These are phyloP conservation scores for Meyerozyma carpophila DNA, from an alignment of 1,139 yeast species.

Conservation along the genomic window DNA sequence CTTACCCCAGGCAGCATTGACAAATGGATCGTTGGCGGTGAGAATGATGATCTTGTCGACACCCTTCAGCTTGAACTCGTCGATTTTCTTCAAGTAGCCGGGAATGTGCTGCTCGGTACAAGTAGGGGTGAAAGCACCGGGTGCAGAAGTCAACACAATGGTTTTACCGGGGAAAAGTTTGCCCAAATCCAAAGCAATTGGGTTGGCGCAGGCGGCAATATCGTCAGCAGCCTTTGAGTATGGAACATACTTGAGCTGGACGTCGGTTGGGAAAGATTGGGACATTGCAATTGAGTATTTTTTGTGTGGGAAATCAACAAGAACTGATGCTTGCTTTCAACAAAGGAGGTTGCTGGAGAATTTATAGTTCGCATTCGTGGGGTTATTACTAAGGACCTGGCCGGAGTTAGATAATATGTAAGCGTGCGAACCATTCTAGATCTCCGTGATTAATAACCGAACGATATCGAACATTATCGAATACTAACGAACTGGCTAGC, in stretches of 20 bases:
- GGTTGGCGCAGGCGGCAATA: conserved; percentile 49
- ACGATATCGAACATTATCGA: too few species aligned
- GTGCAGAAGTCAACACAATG: conserved; percentile 73
- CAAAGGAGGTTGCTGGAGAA: background rate
- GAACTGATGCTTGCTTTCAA: too few species aligned
- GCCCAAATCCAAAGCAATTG: conserved; percentile 45
- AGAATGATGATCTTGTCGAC: conserved; percentile 68
- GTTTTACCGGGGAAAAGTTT: conserved; percentile 46
- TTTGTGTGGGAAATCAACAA: background rate
- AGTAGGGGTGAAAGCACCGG: conserved; percentile 91
- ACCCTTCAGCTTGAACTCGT: conserved; percentile 58
- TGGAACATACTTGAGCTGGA: conserved; percentile 54
- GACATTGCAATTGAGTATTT: conserved; percentile 1
- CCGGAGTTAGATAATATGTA: background rate
- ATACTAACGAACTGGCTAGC: too few species aligned
- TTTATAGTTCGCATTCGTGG: background rate
- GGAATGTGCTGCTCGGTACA: conserved; percentile 84
- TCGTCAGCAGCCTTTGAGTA: conserved; percentile 38
- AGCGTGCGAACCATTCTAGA: background rate
- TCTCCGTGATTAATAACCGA: background rate
- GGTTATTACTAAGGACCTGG: background rate
- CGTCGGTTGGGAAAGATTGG: conserved; percentile 45
- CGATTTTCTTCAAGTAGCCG: conserved; percentile 50
- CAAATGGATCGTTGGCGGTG: conserved; percentile 82
- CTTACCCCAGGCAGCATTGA: conserved; percentile 77